Percentiles rank a stretch among this genome's conserved stretches.
Conservation (phyloP, 768 basidiomycete genomes). For the Amyloporia xantha region DNA sequence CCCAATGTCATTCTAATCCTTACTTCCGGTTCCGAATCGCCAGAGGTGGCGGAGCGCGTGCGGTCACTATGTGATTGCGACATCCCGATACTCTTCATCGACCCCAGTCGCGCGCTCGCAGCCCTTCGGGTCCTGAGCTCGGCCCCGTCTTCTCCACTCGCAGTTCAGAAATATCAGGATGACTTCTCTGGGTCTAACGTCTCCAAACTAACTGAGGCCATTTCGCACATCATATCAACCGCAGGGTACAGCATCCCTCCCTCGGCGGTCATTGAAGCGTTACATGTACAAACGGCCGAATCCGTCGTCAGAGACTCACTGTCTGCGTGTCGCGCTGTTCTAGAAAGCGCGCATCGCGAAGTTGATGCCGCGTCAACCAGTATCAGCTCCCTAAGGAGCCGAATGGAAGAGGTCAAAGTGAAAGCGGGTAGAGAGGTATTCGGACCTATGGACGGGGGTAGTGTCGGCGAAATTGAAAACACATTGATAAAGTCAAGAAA, state of each 20-base stretch:
- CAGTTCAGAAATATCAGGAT: slow-evolving; percentile 61
- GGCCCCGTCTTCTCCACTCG: slow-evolving; percentile 37
- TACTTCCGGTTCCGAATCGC: slow-evolving; percentile 16
- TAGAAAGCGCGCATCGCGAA: slow-evolving; percentile 14
- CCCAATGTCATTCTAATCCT: slow-evolving; percentile 24
- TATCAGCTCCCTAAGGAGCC: slow-evolving; percentile 11
- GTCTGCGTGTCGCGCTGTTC: slow-evolving; percentile 5
- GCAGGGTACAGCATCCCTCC: slow-evolving; percentile 1
- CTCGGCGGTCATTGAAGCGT: slow-evolving; percentile 1
- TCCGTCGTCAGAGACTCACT: slow-evolving; percentile 17
- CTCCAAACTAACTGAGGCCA: slow-evolving; percentile 36
- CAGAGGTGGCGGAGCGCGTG: slow-evolving; percentile 10
- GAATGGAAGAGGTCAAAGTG: slow-evolving; percentile 19
- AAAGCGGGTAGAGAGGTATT: slow-evolving; percentile 17
- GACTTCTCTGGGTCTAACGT: slow-evolving; percentile 55
- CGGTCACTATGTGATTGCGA: slow-evolving; percentile 23
- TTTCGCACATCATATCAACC: slow-evolving; percentile 24
- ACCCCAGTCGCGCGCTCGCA: slow-evolving; percentile 51
- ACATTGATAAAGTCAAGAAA: slow-evolving; percentile 25
- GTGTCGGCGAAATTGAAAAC: slow-evolving; percentile 15
- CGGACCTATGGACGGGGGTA: slow-evolving; percentile 13
- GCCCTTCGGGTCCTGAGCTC: slow-evolving; percentile 45
- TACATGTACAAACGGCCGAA: slow-evolving; percentile 16
- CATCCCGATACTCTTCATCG: slow-evolving; percentile 38
- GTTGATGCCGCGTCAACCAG: slow-evolving; percentile 9